phyloP scores from a whole-genome alignment of 352 stramenopile genomes.

The Globisporangium rhizosaccharum region DNA sequence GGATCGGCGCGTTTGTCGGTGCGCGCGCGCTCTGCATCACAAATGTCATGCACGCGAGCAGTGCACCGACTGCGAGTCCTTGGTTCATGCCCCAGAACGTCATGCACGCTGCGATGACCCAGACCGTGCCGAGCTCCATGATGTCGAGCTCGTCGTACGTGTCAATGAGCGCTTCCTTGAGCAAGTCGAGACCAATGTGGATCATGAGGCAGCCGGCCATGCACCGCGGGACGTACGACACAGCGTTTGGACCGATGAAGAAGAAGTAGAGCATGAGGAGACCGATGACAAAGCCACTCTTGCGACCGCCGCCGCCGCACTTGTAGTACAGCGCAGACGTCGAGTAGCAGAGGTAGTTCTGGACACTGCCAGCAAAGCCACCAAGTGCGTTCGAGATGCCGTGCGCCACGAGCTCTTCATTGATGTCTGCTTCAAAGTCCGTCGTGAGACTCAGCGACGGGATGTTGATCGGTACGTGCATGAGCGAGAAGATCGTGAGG shows the following conservation, averaged over 20 bases:
- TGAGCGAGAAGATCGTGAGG: constrained; percentile 90
- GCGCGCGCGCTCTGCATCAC: constrained; percentile 82
- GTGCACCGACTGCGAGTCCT: constrained; percentile 78
- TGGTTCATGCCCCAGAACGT: constrained; percentile 91
- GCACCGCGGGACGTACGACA: constrained; percentile 86
- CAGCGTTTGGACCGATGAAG: constrained; percentile 79
- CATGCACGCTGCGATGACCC: constrained; percentile 88
- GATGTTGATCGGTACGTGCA: constrained; percentile 96
- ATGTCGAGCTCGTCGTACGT: constrained; percentile 84
- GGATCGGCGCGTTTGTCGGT: constrained; percentile 83
- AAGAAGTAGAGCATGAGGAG: constrained; percentile 83
- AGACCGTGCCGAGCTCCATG: constrained; percentile 89
- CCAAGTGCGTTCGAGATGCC: constrained; percentile 88
- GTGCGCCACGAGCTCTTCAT: constrained; percentile 90
- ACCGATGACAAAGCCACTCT: constrained; percentile 58
- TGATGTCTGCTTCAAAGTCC: constrained; percentile 89
- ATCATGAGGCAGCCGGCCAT: constrained; percentile 92
- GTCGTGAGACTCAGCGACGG: constrained; percentile 83
- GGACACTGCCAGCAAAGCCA: constrained; percentile 82
- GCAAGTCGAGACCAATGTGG: constrained; percentile 87
- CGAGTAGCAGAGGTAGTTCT: constrained; percentile 91
- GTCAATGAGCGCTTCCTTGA: constrained; percentile 88
- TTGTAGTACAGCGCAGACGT: constrained; percentile 87
- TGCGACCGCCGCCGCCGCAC: constrained; percentile 68
- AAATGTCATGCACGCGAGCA: constrained; percentile 89